phyloP scores from a whole-genome alignment of 768 basidiomycete species.

The Serendipita indica region DNA sequence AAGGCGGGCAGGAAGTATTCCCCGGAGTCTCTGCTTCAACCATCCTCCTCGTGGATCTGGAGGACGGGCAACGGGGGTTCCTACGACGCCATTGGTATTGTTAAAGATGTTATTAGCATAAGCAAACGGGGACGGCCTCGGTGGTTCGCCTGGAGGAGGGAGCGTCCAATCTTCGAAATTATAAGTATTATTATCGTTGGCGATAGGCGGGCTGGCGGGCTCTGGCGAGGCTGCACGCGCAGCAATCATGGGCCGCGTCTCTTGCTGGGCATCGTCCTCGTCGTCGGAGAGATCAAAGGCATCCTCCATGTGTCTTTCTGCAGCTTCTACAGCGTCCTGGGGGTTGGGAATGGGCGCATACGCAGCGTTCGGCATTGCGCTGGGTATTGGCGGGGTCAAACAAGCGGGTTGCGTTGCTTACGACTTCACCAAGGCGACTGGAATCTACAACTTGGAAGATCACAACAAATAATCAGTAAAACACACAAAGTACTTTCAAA shows the following conservation, averaged over 20 bases:
- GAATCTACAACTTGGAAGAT: no score
- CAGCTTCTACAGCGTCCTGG: constrained; percentile 32
- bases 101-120: constrained; percentile 48
- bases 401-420: neutral
- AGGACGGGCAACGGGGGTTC: constrained; percentile 28
- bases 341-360: constrained; percentile 13
- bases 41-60: constrained; percentile 30
- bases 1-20: constrained; percentile 52
- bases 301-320: constrained; percentile 22
- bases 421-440: neutral
- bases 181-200: constrained; percentile 33
- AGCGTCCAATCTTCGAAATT: constrained; percentile 76
- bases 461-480: no score
- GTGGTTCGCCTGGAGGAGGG: constrained; percentile 71
- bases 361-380: neutral
- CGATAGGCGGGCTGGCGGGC: constrained; percentile 12
- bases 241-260: constrained; percentile 22
- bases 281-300: constrained; percentile 67
- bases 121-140: constrained; percentile 39
- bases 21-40: constrained; percentile 43
- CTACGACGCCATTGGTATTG: constrained; percentile 55
- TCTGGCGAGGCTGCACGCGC: constrained; percentile 20
- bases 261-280: constrained; percentile 38
- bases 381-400: neutral
- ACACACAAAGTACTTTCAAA: no score